Conservation (phyloP, 208 protist species). For the Acanthamoeba royreba region DNA sequence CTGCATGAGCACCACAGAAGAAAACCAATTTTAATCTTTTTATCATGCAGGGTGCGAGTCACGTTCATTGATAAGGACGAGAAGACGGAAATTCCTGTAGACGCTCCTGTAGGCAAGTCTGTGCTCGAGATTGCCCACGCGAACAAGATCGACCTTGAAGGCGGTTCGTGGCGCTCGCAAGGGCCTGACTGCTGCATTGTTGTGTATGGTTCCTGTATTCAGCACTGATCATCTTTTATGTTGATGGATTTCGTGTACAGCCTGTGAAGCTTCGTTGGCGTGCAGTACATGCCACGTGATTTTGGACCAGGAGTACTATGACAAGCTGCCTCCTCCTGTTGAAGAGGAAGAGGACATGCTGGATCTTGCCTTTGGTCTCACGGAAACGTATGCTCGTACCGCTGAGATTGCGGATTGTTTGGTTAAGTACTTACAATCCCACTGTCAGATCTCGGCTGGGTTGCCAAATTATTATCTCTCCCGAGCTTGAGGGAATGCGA, state of each 20-base stretch:
- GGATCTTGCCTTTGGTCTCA: constrained; percentile 70
- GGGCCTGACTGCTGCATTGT: background rate
- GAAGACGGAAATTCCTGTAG: background rate
- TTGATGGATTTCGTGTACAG: background rate
- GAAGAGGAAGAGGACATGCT: constrained; percentile 89
- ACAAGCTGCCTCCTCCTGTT: constrained; percentile 86
- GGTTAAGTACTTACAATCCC: background rate
- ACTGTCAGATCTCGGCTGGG: constrained; percentile 62
- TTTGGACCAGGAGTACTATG: constrained; percentile 84
- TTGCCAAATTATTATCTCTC: constrained; percentile 64
- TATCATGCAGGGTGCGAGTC: background rate
- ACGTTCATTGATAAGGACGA: constrained; percentile 47
- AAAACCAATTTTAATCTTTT: no score
- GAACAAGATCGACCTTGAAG: constrained; percentile 93
- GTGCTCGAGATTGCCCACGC: constrained; percentile 91
- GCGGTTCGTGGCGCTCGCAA: constrained; percentile 63
- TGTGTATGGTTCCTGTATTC: background rate
- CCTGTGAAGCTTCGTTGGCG: constrained; percentile 84
- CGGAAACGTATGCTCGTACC: constrained; percentile 52
- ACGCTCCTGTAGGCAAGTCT: constrained; percentile 81
- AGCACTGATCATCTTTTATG: background rate
- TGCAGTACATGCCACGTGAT: constrained; percentile 98
- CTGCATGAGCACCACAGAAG: no score
- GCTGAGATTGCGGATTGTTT: background rate
- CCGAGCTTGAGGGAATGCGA: constrained; percentile 63